A percentile compares a stretch with the other conserved stretches of the same genome.
phyloP scores from a whole-genome alignment of 345 rosid genomes.

The Viola odorata region DNA sequence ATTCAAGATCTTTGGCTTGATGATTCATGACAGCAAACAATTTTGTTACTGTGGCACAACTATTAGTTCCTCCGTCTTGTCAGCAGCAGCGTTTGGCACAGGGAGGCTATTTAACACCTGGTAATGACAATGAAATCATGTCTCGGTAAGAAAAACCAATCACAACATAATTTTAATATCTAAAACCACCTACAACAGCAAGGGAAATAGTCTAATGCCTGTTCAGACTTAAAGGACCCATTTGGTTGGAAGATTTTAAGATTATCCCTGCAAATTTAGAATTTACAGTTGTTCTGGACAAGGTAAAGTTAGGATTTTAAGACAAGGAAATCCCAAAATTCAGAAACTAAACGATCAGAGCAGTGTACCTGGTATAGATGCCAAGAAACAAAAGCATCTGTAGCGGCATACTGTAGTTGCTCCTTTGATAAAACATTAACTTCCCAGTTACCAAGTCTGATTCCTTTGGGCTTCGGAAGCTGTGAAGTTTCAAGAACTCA shows the following conservation, averaged over 20 bases:
- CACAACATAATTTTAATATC: too few species aligned
- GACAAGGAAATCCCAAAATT: too few species aligned
- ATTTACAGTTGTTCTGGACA: too few species aligned
- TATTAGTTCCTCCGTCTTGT: too few species aligned
- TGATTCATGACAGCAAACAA: too few species aligned
- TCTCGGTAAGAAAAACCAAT: background rate
- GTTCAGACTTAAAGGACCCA: background rate
- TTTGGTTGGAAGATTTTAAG: background rate
- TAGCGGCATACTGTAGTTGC: conserved; percentile 73
- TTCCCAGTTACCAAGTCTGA: conserved; percentile 88
- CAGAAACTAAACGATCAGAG: too few species aligned
- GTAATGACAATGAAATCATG: too few species aligned
- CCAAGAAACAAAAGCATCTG: conserved; percentile 85
- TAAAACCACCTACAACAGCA: background rate
- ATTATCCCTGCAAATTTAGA: too few species aligned
- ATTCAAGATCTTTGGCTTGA: too few species aligned
- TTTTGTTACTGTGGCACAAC: too few species aligned
- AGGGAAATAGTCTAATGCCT: background rate
- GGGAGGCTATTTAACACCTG: conserved; percentile 50
- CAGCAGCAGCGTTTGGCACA: conserved; percentile 13
- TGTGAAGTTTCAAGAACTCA: conserved; percentile 25
- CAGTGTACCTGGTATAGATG: conserved; percentile 54
- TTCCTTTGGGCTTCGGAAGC: conserved; percentile 59
- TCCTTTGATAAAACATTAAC: conserved; percentile 39
- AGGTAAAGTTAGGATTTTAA: too few species aligned